Percentiles rank a stretch among this genome's conserved stretches.
Evolutionary conservation across 305 asterid genomes (phyloP).

Genomic region (Ruellia speciosa): DNA sequence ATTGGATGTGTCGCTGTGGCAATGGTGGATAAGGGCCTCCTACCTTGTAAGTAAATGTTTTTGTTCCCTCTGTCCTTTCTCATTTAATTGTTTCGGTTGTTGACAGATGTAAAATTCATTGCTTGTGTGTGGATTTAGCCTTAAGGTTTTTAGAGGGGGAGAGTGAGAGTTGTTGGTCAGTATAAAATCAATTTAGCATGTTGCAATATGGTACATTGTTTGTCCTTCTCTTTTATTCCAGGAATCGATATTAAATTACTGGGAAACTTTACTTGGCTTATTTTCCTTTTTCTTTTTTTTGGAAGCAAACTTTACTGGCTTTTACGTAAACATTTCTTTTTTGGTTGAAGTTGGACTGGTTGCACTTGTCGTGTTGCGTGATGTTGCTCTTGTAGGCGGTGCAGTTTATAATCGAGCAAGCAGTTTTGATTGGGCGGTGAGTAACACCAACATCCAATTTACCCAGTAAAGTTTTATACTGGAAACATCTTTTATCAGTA

Average conservation of each 20-base stretch:
- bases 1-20: constrained; percentile 83
- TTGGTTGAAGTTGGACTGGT: constrained; percentile 74
- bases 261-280: too few relatives aligned
- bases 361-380: constrained; percentile 71
- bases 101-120: not conserved
- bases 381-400: constrained; percentile 78
- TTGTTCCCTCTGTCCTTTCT: not conserved
- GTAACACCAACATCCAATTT: constrained; percentile 7
- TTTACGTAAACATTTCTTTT: too few relatives aligned
- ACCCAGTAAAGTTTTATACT: not conserved
- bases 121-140: not conserved
- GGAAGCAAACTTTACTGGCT: too few relatives aligned
- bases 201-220: not conserved
- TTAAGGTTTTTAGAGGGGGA: too few relatives aligned
- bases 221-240: not conserved
- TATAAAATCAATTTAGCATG: too few relatives aligned
- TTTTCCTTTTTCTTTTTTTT: too few relatives aligned
- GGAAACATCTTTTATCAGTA: not conserved
- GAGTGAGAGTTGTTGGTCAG: too few relatives aligned
- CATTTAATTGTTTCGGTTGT: not conserved
- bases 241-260: not conserved
- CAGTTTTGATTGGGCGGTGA: constrained; percentile 71
- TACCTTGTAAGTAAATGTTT: constrained; percentile 54
- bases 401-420: constrained; percentile 73
- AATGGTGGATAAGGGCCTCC: constrained; percentile 80